Conservation (phyloP, 768 basidiomycete genomes). For the Tricholoma sp. region DNA sequence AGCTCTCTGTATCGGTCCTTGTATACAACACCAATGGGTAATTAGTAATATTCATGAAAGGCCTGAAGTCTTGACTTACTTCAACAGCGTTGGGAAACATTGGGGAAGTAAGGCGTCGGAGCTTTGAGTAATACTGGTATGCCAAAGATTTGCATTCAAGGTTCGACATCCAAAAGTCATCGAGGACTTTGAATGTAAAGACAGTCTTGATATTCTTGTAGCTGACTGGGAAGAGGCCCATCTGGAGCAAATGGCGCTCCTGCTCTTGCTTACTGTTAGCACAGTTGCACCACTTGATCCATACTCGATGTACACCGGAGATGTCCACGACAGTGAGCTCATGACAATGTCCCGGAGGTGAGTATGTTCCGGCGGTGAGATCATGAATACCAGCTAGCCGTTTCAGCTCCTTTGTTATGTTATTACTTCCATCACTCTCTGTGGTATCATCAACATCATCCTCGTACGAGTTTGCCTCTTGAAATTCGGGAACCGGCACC, state of each 20-base stretch:
- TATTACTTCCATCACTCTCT: not conserved
- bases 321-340: not conserved
- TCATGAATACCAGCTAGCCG: not conserved
- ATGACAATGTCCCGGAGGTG: not conserved
- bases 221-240: constrained; percentile 5
- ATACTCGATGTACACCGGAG: not conserved
- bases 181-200: constrained; percentile 8
- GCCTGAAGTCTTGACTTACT: not conserved
- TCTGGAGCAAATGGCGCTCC: constrained; percentile 4
- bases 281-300: not conserved
- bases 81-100: not conserved
- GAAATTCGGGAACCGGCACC: not conserved
- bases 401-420: not conserved
- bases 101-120: constrained; percentile 4
- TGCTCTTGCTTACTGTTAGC: constrained; percentile 11
- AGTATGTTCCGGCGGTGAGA: no score
- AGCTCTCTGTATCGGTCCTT: constrained; percentile 11
- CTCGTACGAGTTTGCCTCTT: no score
- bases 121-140: constrained; percentile 12
- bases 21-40: not conserved
- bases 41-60: not conserved
- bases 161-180: constrained; percentile 6
- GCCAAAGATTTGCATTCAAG: constrained; percentile 13
- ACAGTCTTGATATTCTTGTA: constrained; percentile 2
- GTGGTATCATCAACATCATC: not conserved